phyloP scores from a whole-genome alignment of 225 moss, liverwort and hornwort genomes.

The Pseudoscleropodium purum region DNA sequence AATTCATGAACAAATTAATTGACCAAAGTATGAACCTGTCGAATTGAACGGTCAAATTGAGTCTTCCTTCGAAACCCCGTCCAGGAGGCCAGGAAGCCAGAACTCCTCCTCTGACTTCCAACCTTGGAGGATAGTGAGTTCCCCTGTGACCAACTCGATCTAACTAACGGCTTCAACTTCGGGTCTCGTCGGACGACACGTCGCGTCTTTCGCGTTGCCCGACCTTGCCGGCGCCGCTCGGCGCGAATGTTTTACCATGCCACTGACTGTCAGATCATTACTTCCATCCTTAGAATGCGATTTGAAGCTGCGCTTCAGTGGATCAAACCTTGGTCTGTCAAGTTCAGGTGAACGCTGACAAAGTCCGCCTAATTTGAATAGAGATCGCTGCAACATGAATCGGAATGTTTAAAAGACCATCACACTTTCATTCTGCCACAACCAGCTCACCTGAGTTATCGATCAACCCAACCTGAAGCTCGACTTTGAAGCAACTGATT shows the following conservation, averaged over 20 bases:
- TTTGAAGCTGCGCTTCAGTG: not conserved
- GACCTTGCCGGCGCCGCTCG: not conserved
- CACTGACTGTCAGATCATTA: not conserved
- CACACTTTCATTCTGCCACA: not conserved
- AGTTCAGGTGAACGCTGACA: not conserved
- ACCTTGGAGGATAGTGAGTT: not conserved
- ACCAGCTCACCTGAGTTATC: not conserved
- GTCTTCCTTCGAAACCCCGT: not conserved
- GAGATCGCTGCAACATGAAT: not conserved
- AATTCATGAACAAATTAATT: not conserved
- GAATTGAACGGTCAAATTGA: not conserved
- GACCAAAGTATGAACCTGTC: not conserved
- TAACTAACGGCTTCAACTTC: not conserved
- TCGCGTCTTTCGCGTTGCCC: not conserved
- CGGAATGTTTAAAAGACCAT: not conserved
- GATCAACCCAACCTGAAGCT: not conserved
- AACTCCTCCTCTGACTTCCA: not conserved
- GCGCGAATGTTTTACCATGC: not conserved
- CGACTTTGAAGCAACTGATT: not conserved
- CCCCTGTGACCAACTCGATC: not conserved
- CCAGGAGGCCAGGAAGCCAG: not conserved
- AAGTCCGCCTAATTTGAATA: not conserved
- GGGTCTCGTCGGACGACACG: not conserved
- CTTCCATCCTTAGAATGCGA: not conserved
- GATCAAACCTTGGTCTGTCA: not conserved